Percentiles rank a stretch among this genome's conserved stretches.
Evolutionary conservation across 1,284 basidiomycete species (phyloP).

Genomic region (Cryptococcus maquisensis): DNA sequence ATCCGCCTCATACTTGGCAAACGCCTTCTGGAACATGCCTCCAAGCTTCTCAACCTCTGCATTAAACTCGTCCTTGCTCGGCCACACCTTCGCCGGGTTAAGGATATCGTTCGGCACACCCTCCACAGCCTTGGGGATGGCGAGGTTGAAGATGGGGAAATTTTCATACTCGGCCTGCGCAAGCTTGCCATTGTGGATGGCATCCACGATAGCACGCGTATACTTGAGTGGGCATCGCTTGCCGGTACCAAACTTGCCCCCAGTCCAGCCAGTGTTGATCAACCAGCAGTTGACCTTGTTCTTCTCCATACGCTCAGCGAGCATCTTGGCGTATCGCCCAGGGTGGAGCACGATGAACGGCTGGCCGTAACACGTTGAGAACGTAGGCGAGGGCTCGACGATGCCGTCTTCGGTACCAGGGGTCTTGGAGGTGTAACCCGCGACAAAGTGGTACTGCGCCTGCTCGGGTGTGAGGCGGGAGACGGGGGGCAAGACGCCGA

Average conservation of each 20-base stretch:
- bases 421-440: constrained; percentile 82
- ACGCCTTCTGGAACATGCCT: constrained; percentile 89
- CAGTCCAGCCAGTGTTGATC: constrained; percentile 99
- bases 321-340: constrained; percentile 92
- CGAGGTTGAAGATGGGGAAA: constrained; percentile 72
- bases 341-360: constrained; percentile 98
- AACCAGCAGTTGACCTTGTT: constrained; percentile 94
- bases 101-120: constrained; percentile 85
- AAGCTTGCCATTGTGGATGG: constrained; percentile 91
- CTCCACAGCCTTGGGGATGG: constrained; percentile 72
- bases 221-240: constrained; percentile 92
- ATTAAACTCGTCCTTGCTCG: constrained; percentile 78
- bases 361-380: constrained; percentile 98
- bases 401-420: constrained; percentile 98
- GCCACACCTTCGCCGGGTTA: constrained; percentile 79
- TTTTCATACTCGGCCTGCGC: constrained; percentile 79
- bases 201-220: constrained; percentile 93
- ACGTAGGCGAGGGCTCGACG: constrained; percentile 95
- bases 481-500: constrained; percentile 95
- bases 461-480: constrained; percentile 89
- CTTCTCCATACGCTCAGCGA: constrained; percentile 89
- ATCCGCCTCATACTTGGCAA: constrained; percentile 79
- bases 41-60: constrained; percentile 78
- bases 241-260: constrained; percentile 85
- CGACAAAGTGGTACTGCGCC: constrained; percentile 96